A percentile compares a stretch with the other conserved stretches of the same genome.
Evolutionary conservation across 2,329 filamentous ascomycete genomes (phyloP).

Genomic region (Lachnellula hyalina): DNA sequence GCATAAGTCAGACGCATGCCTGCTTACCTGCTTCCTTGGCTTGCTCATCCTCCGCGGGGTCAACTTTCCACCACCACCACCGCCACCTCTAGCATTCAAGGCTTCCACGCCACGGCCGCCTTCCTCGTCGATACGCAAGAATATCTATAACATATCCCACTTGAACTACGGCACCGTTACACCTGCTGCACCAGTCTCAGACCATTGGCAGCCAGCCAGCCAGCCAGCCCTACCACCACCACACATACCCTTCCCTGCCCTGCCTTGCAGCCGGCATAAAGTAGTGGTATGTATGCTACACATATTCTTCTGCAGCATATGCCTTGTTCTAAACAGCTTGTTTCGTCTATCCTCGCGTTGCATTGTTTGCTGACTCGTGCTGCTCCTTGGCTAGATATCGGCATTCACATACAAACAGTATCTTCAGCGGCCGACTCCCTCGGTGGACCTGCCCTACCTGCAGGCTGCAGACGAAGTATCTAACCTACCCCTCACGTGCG

Average conservation of each 20-base stretch:
- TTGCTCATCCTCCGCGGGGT: constrained; percentile 1
- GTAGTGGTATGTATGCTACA: background rate
- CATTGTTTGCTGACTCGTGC: background rate
- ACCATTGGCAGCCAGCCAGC: background rate
- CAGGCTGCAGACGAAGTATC: background rate
- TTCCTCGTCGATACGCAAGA: background rate
- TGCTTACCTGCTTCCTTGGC: background rate
- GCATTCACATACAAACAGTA: background rate
- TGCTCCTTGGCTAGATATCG: background rate
- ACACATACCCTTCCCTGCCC: background rate
- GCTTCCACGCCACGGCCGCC: background rate
- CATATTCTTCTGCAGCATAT: background rate
- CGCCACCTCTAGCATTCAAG: background rate
- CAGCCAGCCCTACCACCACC: background rate
- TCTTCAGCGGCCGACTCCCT: background rate
- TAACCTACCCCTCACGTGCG: constrained; percentile 9
- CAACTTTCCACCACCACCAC: background rate
- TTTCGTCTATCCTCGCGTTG: background rate
- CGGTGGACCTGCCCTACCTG: background rate
- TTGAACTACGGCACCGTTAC: background rate
- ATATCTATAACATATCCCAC: background rate
- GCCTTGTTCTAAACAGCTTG: background rate
- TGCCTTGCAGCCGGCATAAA: background rate
- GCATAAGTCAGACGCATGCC: background rate
- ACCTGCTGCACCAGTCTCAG: background rate